Percentiles rank a stretch among this genome's conserved stretches.
These are phyloP conservation scores for Podila clonocystis DNA, from an alignment of 192 early-diverging fungal genomes.

Conservation along the genomic window DNA sequence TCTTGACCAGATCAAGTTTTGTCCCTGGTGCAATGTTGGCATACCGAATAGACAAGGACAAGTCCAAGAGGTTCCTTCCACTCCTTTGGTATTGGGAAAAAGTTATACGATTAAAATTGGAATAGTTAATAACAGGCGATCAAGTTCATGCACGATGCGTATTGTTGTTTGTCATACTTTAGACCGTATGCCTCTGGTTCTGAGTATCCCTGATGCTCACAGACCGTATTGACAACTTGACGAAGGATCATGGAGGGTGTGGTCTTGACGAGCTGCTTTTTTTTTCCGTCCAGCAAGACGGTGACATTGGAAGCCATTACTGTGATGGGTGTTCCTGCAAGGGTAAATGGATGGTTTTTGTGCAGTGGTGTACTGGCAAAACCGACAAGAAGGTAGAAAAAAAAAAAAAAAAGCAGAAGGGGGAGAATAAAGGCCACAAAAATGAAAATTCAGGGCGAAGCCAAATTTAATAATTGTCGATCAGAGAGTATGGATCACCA, in stretches of 20 bases:
- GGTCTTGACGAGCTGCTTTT: slow-evolving; percentile 63
- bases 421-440: not conserved
- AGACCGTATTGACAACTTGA: slow-evolving; percentile 63
- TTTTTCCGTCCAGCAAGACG: slow-evolving; percentile 51
- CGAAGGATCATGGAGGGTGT: slow-evolving; percentile 75
- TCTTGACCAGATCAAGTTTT: slow-evolving; percentile 63
- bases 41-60: slow-evolving; percentile 76
- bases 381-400: not conserved
- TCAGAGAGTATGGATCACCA: not conserved
- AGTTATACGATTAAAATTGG: not conserved
- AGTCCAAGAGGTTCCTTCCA: slow-evolving; percentile 62
- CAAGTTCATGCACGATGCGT: no score
- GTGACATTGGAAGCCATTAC: slow-evolving; percentile 59
- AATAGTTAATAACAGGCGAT: not conserved
- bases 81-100: not conserved
- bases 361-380: not conserved
- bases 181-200: slow-evolving; percentile 63
- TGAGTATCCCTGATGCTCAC: slow-evolving; percentile 56
- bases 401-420: not conserved
- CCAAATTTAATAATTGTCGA: not conserved
- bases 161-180: slow-evolving; percentile 19
- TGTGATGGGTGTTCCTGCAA: not conserved
- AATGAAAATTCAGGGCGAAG: slow-evolving; percentile 2
- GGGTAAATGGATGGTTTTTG: not conserved
- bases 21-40: slow-evolving; percentile 80